A percentile compares a stretch with the other conserved stretches of the same genome.
Evolutionary conservation across 129 eudicot species (phyloP).

Genomic region (Centella asiatica): DNA sequence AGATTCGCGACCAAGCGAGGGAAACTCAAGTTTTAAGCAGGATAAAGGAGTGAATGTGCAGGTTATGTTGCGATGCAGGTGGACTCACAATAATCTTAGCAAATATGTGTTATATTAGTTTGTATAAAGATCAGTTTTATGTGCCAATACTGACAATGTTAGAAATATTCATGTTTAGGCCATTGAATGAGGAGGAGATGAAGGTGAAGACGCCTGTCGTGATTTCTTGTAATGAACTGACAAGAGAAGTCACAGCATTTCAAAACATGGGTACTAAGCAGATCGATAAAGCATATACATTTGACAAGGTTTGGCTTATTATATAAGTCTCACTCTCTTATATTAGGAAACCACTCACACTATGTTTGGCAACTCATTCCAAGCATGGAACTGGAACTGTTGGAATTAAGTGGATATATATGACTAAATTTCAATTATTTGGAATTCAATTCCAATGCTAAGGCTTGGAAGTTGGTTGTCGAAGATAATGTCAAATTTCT

Average conservation of each 20-base stretch:
- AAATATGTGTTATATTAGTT: not conserved
- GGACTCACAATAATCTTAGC: not conserved
- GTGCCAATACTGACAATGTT: not conserved
- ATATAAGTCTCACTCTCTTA: not conserved
- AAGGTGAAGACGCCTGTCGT: constrained; percentile 33
- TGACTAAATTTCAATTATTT: too few species aligned
- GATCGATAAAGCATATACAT: constrained; percentile 39
- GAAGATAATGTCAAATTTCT: too few species aligned
- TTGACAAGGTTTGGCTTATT: constrained; percentile 39
- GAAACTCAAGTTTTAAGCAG: constrained; percentile 23
- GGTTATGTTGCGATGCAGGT: constrained; percentile 59
- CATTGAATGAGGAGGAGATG: constrained; percentile 41
- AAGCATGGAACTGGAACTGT: too few species aligned
- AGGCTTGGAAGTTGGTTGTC: too few species aligned
- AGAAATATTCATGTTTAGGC: constrained; percentile 28
- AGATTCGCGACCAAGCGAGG: constrained; percentile 7
- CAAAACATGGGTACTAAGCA: constrained; percentile 49
- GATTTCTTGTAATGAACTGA: constrained; percentile 41
- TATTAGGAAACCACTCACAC: not conserved
- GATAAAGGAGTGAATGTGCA: constrained; percentile 54
- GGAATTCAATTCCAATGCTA: too few species aligned
- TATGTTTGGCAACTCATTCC: too few species aligned
- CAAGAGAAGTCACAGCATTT: constrained; percentile 36
- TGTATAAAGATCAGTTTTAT: not conserved
- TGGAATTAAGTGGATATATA: too few species aligned